These are phyloP conservation scores for Ramularia endophylla DNA, from an alignment of 2,329 filamentous ascomycete species.

Conservation along the genomic window DNA sequence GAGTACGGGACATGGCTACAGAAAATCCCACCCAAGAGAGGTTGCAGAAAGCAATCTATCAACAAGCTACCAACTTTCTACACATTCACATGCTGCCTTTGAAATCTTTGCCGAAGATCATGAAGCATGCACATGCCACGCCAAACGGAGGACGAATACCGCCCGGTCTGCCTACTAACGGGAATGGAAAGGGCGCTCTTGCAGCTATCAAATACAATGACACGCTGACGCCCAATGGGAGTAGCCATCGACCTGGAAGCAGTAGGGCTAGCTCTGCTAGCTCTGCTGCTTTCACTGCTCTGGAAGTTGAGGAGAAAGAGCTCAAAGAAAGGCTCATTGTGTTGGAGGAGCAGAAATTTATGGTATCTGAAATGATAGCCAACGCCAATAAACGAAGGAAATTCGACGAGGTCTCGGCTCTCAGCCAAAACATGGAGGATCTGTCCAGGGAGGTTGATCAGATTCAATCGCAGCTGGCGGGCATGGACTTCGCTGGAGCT, in stretches of 20 bases:
- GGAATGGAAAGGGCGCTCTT: conserved; percentile 41
- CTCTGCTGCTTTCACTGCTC: conserved; percentile 47
- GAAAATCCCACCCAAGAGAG: conserved; percentile 64
- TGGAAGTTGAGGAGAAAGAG: conserved; percentile 80
- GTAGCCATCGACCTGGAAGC: conserved; percentile 28
- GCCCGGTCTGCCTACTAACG: conserved; percentile 17
- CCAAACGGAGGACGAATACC: conserved; percentile 39
- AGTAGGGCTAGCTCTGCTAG: conserved; percentile 47
- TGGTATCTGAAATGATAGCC: conserved; percentile 79
- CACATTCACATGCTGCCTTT: conserved; percentile 88
- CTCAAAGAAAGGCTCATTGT: conserved; percentile 74
- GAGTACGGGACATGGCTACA: conserved; percentile 73
- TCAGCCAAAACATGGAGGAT: conserved; percentile 77
- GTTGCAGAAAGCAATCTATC: conserved; percentile 76
- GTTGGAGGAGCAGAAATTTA: conserved; percentile 84
- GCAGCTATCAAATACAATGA: conserved; percentile 56
- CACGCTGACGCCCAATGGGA: conserved; percentile 41
- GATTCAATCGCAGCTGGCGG: conserved; percentile 28
- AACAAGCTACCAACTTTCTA: conserved; percentile 74
- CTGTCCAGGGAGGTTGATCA: conserved; percentile 68
- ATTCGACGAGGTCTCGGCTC: conserved; percentile 78
- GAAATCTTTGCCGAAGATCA: conserved; percentile 46
- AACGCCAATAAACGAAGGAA: conserved; percentile 68
- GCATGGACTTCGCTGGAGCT: conserved; percentile 25
- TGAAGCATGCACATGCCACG: conserved; percentile 46